These are phyloP conservation scores for Afroboletus lepidellus DNA, from an alignment of 1,284 basidiomycete genomes.

Conservation along the genomic window DNA sequence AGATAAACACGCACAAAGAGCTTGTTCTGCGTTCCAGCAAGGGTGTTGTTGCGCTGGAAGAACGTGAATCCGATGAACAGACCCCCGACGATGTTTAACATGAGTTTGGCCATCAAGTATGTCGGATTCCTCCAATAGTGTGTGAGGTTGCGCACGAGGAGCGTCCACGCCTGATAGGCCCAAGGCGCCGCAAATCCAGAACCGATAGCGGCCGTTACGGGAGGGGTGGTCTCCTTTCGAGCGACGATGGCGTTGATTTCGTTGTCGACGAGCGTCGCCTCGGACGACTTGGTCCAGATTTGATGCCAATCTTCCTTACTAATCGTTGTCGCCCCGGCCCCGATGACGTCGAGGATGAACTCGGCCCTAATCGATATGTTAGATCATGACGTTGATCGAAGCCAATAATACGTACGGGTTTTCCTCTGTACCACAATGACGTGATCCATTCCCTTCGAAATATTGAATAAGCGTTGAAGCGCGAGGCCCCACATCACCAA, in stretches of 20 bases:
- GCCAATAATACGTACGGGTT: conserved; percentile 37
- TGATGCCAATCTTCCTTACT: conserved; percentile 47
- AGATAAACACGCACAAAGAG: conserved; percentile 49
- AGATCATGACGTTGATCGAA: background rate
- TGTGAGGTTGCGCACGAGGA: conserved; percentile 39
- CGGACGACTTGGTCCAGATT: conserved; percentile 43
- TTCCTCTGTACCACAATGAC: conserved; percentile 41
- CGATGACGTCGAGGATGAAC: conserved; percentile 69
- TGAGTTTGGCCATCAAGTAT: conserved; percentile 76
- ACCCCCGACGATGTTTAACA: conserved; percentile 52
- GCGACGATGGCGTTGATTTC: conserved; percentile 42
- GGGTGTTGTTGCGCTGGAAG: conserved; percentile 63
- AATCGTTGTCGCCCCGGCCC: conserved; percentile 57
- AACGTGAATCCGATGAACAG: conserved; percentile 72
- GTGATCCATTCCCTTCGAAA: conserved; percentile 64
- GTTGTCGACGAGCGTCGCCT: conserved; percentile 32
- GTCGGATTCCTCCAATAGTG: conserved; percentile 60
- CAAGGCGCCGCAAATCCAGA: conserved; percentile 55
- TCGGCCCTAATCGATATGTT: conserved; percentile 48
- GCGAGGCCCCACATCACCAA: conserved; percentile 69
- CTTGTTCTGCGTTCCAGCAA: conserved; percentile 81
- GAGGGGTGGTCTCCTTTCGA: conserved; percentile 37
- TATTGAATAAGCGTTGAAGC: conserved; percentile 60
- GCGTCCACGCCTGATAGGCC: conserved; percentile 47
- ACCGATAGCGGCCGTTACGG: conserved; percentile 34